Evolutionary conservation across 805 yeast species (phyloP).

Genomic region (Candida manassasensis): DNA sequence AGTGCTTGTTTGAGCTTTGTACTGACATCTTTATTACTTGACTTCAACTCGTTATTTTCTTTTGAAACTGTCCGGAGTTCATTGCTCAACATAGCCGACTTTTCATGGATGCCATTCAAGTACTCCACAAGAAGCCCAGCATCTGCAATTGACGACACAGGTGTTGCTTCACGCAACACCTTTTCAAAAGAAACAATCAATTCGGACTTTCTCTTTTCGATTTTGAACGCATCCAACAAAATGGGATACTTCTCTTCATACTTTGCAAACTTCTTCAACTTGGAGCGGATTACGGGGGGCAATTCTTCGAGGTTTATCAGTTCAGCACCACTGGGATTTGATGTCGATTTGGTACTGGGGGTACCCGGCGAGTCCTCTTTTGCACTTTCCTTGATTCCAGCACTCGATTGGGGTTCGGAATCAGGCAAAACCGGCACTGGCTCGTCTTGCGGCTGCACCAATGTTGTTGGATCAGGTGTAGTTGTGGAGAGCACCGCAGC

Average conservation of each 20-base stretch:
- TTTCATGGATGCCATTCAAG: conserved; percentile 56
- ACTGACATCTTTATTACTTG: conserved; percentile 10
- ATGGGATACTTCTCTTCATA: conserved; percentile 90
- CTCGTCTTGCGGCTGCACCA: conserved; percentile 47
- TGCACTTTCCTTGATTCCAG: neutral
- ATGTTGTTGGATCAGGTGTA: conserved; percentile 45
- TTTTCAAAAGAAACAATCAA: conserved; percentile 61
- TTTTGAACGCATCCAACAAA: conserved; percentile 77
- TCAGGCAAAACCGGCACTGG: conserved; percentile 13
- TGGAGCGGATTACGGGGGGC: conserved; percentile 54
- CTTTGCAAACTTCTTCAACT: conserved; percentile 70
- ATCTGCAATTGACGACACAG: conserved; percentile 70
- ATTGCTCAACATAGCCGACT: conserved; percentile 53
- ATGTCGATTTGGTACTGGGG: neutral
- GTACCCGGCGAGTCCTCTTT: neutral
- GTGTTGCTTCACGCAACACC: conserved; percentile 73
- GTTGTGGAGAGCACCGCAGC: conserved; percentile 30
- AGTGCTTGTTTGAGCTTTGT: neutral
- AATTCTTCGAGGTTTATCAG: conserved; percentile 35
- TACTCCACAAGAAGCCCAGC: conserved; percentile 66
- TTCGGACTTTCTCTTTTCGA: conserved; percentile 64
- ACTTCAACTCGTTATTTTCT: conserved; percentile 20
- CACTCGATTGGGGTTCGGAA: neutral
- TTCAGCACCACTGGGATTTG: neutral
- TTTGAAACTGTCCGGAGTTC: conserved; percentile 54